Base-by-base conservation (phyloP, 2,329 filamentous ascomycete species). In the Arthroderma sp. region DNA sequence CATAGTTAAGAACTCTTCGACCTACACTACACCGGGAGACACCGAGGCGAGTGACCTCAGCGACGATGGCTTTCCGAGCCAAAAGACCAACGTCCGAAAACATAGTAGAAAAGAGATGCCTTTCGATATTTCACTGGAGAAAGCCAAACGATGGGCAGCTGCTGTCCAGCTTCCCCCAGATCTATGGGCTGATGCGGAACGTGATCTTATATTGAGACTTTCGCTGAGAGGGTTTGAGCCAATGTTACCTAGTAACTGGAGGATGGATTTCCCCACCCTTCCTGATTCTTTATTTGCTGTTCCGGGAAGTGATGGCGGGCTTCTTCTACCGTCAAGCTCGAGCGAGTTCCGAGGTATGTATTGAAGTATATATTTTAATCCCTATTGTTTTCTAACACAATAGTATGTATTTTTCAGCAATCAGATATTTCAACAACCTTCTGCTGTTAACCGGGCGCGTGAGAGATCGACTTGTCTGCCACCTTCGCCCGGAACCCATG, bases 201-300 rank as follows among this genome's bases (percentile, higher is more conserved):
- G 71, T 36, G 66, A 68, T 31, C 59, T 78, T 2, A 72, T 72
- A 50, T 68, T 70, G 46, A 71, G 71, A 46, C 66, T 78, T 29
- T 66, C 66, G 4, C 68, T 71, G 60, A 72, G 75, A 36, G 75
- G 75, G 10, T 71, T 69, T 43, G 74, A 78, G 58, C 70, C 75
- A 6, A 56, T 78, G 1, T 55, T 79, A 8, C 72, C 73, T 1
- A 55, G 58, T 8, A 61, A 62, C 48, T 78, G 74, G 73, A 61
- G 64, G 38, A 57, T 67, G 41, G 74, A 78, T 50, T 77, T 77
- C 49, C 59, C 61, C 6, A 74, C 69, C 10, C 55, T 79, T 9
- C 75, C 75, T 1, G 63, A 68, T 6, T 62, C 65, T 6, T 56
- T 79, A 1, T 79, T 78, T 57, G 66, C 68, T 6, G 31, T 50